Evolutionary conservation across 768 basidiomycete genomes (phyloP), one percentile per base, ranked within the genome.

Genomic region (Amanita phalloides): DNA sequence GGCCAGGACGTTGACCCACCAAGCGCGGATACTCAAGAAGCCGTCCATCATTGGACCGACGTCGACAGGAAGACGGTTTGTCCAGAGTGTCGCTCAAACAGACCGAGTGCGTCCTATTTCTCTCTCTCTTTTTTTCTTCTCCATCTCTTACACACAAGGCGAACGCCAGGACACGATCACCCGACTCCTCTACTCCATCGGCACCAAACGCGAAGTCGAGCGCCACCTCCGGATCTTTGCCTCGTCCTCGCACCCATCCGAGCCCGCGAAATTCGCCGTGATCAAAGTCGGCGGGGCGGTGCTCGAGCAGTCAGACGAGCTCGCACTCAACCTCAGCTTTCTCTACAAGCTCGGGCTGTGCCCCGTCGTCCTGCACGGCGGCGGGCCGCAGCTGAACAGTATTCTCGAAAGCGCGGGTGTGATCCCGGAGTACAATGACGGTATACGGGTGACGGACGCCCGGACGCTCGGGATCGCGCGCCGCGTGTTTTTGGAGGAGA

Each of bases 251-350:
- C 84, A 93, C 61, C 81, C 86, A 2, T 83, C 89, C 13, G 82
- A 90, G 54, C 89, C 90, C 37, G 93, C 93, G 55, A 95, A 91
- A 66, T 96, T 96, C 61, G 93, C 92, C 36, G 96, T 99, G 54
- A 85, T 99, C 76, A 99, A 99, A 71, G 84, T 99, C 59, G 96
- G 96, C 54, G 96, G 96, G 44, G 95, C 90, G 6, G 94, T 98
- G 39, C 76, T 99, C 5, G 87, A 85, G 60, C 81, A 98, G 54
- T 71, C 97, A 48, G 87, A 97, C 56, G 94, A 97, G 57, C 82
- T 99, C 44, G 93, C 94, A 4, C 81, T 94, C 47, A 95, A 89
- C 56, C 76, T 99, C 60, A 94, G 91, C 68, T 99, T 98, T 75
- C 74, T 99, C 54, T 95, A 95, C 70, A 83, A 93, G 30, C 86